Base-by-base conservation (phyloP, 2,329 filamentous ascomycete species). In the Colletotrichum spaethianum region DNA sequence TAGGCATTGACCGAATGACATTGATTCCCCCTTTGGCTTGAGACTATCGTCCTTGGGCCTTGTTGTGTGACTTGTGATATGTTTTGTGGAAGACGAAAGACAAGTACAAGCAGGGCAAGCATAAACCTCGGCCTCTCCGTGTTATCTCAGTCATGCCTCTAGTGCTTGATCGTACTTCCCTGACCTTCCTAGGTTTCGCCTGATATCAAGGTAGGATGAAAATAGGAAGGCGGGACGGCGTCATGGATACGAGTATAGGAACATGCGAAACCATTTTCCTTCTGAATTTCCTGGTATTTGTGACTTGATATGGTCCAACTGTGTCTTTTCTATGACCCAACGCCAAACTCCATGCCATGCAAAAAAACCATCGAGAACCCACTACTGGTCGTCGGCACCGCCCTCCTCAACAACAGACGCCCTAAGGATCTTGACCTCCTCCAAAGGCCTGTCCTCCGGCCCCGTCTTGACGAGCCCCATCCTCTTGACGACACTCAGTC, bases 401-500 rank as follows among this genome's bases (percentile, higher is more conserved):
- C 2, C 20, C 53, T 86, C 87, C 75, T 93, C 91, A n/a, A 94
- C 79, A 23, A 97, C 86, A 74, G 87, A 89, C 12, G 94, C 94
- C 75, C 85, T 90, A 55, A 94, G 79, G 73, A 98, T 96, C 84
- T 90, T 95, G 66, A 98, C 90, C 76, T 97, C 92, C 77, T 97
- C 93, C 7, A 91, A 83, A 0, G 96, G 96, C 76, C 92, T 86
- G 82, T 98, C 96, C 76, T 96, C 94, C 9, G 84, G 83, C 31
- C 91, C 94, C 0, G 95, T 98, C 85, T 93, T 94, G 61, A 98
- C 94, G 70, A 96, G 81, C 0, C 95, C 96, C 90, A 99, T 93
- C 75, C 94, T 89, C 85, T 94, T 92, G 36, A 98, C 91, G n/a
- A 96, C 87, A 68, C 89, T 86, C 88, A 98, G 90, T 0, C 96